A percentile compares a stretch with the other conserved stretches of the same genome.
phyloP scores from a whole-genome alignment of 108 stramenopile species.

The Discostella pseudostelligera region DNA sequence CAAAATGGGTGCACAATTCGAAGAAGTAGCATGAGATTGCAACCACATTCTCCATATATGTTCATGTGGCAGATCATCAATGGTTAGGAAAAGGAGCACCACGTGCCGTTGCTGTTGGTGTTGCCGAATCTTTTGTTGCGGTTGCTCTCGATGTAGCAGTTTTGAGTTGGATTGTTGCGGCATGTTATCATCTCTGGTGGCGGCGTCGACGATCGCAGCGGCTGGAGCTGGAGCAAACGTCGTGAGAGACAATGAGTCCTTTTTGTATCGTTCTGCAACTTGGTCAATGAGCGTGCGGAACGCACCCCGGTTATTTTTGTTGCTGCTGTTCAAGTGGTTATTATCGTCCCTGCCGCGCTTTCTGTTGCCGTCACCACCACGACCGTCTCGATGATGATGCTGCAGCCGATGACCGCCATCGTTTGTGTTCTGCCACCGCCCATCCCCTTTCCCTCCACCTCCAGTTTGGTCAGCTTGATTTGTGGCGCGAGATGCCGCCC shows the following conservation, averaged over 20 bases:
- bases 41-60: slow-evolving; percentile 81
- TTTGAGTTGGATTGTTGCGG: not conserved
- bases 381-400: not conserved
- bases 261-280: slow-evolving; percentile 1
- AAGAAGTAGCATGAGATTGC: slow-evolving; percentile 16
- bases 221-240: not conserved
- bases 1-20: too few species aligned
- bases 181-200: not conserved
- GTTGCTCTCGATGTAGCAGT: not conserved
- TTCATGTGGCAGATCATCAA: slow-evolving; percentile 81
- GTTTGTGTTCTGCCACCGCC: slow-evolving; percentile 22
- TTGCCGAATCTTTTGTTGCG: slow-evolving; percentile 14
- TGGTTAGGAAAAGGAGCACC: slow-evolving; percentile 65
- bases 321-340: slow-evolving; percentile 14
- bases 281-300: not conserved
- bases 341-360: slow-evolving; percentile 15
- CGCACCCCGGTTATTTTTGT: not conserved
- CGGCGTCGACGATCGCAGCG: not conserved
- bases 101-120: slow-evolving; percentile 50
- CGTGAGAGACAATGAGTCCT: not conserved
- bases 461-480: not conserved
- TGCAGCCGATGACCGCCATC: not conserved
- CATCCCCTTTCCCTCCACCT: slow-evolving; percentile 7
- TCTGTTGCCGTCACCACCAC: slow-evolving; percentile 15
- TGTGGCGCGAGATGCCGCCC: slow-evolving; percentile 44